Evolutionary conservation across 495 filamentous ascomycete species (phyloP), one percentile per base, ranked within the genome.

Genomic region (Lentithecium fluviatile): DNA sequence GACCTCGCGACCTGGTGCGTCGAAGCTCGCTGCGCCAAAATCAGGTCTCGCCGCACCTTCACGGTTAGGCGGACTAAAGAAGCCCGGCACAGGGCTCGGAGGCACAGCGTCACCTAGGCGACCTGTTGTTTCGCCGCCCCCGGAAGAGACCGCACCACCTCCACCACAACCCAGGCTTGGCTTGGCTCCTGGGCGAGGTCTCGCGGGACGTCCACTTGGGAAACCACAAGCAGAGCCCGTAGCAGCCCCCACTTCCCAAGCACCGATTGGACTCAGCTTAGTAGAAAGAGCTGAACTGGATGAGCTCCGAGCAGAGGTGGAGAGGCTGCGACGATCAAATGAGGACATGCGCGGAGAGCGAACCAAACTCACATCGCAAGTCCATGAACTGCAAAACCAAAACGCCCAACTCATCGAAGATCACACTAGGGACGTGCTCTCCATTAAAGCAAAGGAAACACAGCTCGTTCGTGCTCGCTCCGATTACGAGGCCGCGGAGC

Each of bases 331-430:
- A 11, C 83, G 84, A 58, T 80, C 83, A 50, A 79, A 83, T 38
- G 88, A 94, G 45, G 91, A 97, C 17, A 75, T 90, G 50, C 85
- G 88, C 17, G 78, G 85, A 24, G 89, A 95, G 42, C 85, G 88
- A 43, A 80, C 84, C 17, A 88, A 83, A 60, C 77, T 93, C 10
- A 81, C 79, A 42, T 91, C 88, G 0, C 88, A 93, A 61, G 83
- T 97, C 46, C 85, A 88, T 52, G 92, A 97, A 70, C 79, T 97
- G 1, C 90, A 93, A 72, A 91, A 95, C 64, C 88, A 96, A 69
- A 97, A 99, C 66, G 94, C 95, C 15, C 88, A 96, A 64, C 80
- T 97, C 15, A 97, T 97, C 51, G 95, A 99, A 75, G 94, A 97
- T 66, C 93, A 97, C 69, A 99, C 95, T 1, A 79, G 93, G 50